Evolutionary conservation across 176 grass and related monocot species (phyloP), one percentile per base, ranked within the genome.

Genomic region (Puya raimondii): DNA sequence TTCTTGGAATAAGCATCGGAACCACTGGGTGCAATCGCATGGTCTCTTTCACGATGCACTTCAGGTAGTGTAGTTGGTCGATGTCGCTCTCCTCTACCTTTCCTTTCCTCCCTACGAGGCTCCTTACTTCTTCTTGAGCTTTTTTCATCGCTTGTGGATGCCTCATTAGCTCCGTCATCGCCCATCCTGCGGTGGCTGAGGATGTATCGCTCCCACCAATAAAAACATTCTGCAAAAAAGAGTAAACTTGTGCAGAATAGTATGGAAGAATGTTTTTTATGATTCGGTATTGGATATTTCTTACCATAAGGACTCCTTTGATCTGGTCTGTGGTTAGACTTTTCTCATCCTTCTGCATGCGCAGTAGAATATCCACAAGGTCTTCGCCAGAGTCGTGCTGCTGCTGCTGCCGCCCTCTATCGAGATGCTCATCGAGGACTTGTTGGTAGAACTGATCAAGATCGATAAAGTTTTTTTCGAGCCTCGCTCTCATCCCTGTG

Each of bases 91-190:
- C 77, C 64, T 72, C 14, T 1, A 72, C 33, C 18, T 47, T 66
- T 50, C 47, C 25, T 26, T 64, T 70, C 8, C 33, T 49, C 64
- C 48, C 23, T 17, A 56, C 16, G 9, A 79, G 42, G 20, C 48
- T 17, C 17, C 77, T 70, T 72, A 79, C 23, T 17, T 79, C 77
- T 50, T 72, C 16, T 79, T 79, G 77, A 2, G 26, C 77, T 70
- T 70, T 72, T 49, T 72, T 64, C 21, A 79, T 16, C 17, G 10
- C 59, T 65, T 72, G 15, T 51, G 77, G 77, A 50, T 79, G 53
- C 42, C 54, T 70, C 21, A 79, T 12, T 63, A 79, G 77, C 68
- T 79, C 77, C 9, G 52, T 27, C 77, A 79, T 79, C n/a, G 77
- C 68, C 77, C 77, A 79, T 33, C 53, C 69, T 9, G 71, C 59